Evolutionary conservation across 345 rosid genomes (phyloP).

Genomic region (Eutrema japonicum): DNA sequence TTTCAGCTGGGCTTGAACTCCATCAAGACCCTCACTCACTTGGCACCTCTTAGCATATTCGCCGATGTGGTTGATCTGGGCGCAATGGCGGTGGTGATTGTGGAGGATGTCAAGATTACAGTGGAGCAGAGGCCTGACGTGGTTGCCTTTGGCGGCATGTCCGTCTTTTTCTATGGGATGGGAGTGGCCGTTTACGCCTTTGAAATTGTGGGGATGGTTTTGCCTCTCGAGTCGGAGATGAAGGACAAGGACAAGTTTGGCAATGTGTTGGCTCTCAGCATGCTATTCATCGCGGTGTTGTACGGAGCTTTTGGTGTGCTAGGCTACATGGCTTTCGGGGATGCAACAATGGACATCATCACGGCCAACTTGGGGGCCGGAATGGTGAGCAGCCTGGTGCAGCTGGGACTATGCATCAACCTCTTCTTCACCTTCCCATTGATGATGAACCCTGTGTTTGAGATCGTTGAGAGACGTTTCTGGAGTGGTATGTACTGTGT

Average conservation of each 20-base stretch:
- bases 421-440: constrained; percentile 87
- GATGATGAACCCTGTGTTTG: constrained; percentile 92
- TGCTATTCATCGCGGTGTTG: constrained; percentile 56
- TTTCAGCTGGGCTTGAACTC: constrained; percentile 82
- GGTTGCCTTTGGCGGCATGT: constrained; percentile 60
- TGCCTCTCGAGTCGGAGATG: constrained; percentile 77
- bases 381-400: constrained; percentile 57
- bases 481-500: constrained; percentile 63
- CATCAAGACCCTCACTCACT: constrained; percentile 65
- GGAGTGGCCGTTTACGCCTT: constrained; percentile 83
- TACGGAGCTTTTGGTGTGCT: constrained; percentile 72
- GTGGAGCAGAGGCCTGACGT: constrained; percentile 51
- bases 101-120: constrained; percentile 56
- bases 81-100: constrained; percentile 72
- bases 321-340: constrained; percentile 83
- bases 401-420: constrained; percentile 73
- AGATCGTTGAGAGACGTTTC: constrained; percentile 74
- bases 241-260: constrained; percentile 66
- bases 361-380: constrained; percentile 78
- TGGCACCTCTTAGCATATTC: constrained; percentile 87
- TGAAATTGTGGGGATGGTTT: constrained; percentile 80
- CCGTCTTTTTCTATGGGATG: constrained; percentile 72
- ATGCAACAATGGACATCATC: constrained; percentile 66
- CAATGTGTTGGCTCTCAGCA: constrained; percentile 52
- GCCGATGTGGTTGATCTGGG: constrained; percentile 84